Percentiles rank a stretch among this genome's conserved stretches.
These are phyloP conservation scores for Fibroporia radiculosa DNA, from an alignment of 768 basidiomycete genomes.

Conservation along the genomic window DNA sequence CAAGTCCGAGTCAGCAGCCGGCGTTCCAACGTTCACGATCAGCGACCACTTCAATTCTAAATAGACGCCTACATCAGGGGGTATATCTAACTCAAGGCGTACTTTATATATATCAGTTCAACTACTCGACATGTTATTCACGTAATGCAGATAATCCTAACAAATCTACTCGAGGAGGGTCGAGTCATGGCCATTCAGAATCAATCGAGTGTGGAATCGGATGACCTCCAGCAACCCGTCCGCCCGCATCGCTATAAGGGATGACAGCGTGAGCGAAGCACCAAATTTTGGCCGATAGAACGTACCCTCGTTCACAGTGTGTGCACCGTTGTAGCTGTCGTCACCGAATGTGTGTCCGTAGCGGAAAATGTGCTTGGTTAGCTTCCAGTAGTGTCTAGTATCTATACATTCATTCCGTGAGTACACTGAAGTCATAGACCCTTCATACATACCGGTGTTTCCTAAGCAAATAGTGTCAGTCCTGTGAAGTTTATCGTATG, in stretches of 20 bases:
- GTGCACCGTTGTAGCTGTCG: slow-evolving; percentile 29
- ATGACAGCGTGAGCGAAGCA: too few relatives aligned
- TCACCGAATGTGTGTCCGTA: slow-evolving; percentile 31
- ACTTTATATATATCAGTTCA: too few relatives aligned
- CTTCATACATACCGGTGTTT: slow-evolving; percentile 18
- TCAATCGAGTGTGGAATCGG: slow-evolving; percentile 54
- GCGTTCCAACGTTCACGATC: too few relatives aligned
- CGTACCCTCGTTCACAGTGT: slow-evolving; percentile 70
- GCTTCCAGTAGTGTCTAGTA: slow-evolving; percentile 37
- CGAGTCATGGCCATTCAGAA: slow-evolving; percentile 61
- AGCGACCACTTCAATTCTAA: too few relatives aligned
- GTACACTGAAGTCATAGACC: neutral
- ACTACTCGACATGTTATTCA: neutral
- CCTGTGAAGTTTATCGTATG: neutral
- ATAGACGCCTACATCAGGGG: too few relatives aligned
- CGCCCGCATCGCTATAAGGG: slow-evolving; percentile 34
- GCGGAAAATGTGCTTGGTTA: slow-evolving; percentile 57
- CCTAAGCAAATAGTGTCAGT: slow-evolving; percentile 6
- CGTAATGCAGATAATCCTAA: neutral
- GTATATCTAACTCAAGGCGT: too few relatives aligned
- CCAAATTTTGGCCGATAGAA: neutral
- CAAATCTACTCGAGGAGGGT: slow-evolving; percentile 2
- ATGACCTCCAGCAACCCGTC: slow-evolving; percentile 56
- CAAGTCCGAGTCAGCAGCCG: too few relatives aligned
- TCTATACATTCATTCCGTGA: slow-evolving; percentile 20